These are phyloP conservation scores for Paraphoma chrysanthemicola DNA, from an alignment of 2,329 filamentous ascomycete species.

Conservation along the genomic window DNA sequence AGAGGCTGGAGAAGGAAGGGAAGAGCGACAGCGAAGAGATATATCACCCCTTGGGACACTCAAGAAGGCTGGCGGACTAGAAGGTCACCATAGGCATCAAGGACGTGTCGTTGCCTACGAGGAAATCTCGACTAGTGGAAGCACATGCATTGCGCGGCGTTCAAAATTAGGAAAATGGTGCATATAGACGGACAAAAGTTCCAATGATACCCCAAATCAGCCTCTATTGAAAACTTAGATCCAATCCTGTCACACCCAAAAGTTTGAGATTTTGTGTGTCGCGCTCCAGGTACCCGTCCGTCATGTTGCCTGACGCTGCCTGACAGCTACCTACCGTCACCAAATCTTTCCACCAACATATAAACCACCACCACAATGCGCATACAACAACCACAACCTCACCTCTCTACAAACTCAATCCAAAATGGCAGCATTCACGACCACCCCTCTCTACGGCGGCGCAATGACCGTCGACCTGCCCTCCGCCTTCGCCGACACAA, in stretches of 20 bases:
- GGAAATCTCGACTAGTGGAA: conserved; percentile 8
- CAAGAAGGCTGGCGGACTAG: too few species aligned
- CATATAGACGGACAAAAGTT: conserved; percentile 35
- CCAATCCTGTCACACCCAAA: conserved; percentile 1
- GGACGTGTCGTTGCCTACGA: background rate
- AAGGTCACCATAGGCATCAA: background rate
- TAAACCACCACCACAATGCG: conserved; percentile 23
- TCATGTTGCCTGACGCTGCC: conserved; percentile 43
- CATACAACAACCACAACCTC: conserved; percentile 11
- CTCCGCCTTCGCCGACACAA: conserved; percentile 73
- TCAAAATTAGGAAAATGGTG: conserved; percentile 27
- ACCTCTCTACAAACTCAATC: background rate
- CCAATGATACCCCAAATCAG: conserved; percentile 42
- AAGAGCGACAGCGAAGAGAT: background rate
- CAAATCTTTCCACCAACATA: conserved; percentile 28
- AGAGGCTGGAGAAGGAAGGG: too few species aligned
- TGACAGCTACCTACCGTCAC: conserved; percentile 41
- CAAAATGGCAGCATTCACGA: conserved; percentile 57
- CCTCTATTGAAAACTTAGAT: conserved; percentile 16
- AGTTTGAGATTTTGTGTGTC: background rate
- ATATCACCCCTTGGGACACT: background rate
- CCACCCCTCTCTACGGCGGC: conserved; percentile 73
- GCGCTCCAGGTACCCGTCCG: conserved; percentile 28
- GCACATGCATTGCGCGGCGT: conserved; percentile 42
- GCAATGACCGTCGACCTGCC: conserved; percentile 75